Percentiles rank a stretch among this genome's conserved stretches.
phyloP scores from a whole-genome alignment of 495 filamentous ascomycete species.

The Usnea hakonensis region DNA sequence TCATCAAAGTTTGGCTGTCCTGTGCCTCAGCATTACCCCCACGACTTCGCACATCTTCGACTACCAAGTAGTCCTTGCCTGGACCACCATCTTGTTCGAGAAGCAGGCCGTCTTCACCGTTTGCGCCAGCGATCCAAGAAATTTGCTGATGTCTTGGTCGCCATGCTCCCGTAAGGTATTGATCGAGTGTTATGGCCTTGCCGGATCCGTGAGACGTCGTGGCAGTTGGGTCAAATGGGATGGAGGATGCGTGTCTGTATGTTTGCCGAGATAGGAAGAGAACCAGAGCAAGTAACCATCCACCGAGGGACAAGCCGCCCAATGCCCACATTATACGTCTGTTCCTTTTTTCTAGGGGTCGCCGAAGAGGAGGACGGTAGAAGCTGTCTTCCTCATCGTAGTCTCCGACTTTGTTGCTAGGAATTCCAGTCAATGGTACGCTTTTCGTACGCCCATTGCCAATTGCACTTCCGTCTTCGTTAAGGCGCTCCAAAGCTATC shows the following conservation, averaged over 20 bases:
- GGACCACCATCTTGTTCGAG: constrained; percentile 51
- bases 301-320: constrained; percentile 56
- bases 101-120: constrained; percentile 79
- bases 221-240: constrained; percentile 60
- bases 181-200: constrained; percentile 72
- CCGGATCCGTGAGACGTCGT: constrained; percentile 58
- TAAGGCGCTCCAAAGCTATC: constrained; percentile 66
- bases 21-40: constrained; percentile 37
- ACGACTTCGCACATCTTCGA: constrained; percentile 74
- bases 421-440: constrained; percentile 14
- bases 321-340: constrained; percentile 62
- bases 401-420: constrained; percentile 29
- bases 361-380: constrained; percentile 39
- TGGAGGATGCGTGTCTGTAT: constrained; percentile 53
- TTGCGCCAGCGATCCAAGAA: constrained; percentile 78
- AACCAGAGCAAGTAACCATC: constrained; percentile 73
- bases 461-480: constrained; percentile 33
- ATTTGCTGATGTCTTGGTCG: constrained; percentile 58
- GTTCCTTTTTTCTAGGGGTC: constrained; percentile 50
- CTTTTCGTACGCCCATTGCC: constrained; percentile 24
- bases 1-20: constrained; percentile 63
- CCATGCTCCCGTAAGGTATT: constrained; percentile 71
- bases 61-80: constrained; percentile 64
- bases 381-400: constrained; percentile 37
- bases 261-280: constrained; percentile 61